Evolutionary conservation across 768 basidiomycete genomes (phyloP).

Genomic region (Suillus discolor): DNA sequence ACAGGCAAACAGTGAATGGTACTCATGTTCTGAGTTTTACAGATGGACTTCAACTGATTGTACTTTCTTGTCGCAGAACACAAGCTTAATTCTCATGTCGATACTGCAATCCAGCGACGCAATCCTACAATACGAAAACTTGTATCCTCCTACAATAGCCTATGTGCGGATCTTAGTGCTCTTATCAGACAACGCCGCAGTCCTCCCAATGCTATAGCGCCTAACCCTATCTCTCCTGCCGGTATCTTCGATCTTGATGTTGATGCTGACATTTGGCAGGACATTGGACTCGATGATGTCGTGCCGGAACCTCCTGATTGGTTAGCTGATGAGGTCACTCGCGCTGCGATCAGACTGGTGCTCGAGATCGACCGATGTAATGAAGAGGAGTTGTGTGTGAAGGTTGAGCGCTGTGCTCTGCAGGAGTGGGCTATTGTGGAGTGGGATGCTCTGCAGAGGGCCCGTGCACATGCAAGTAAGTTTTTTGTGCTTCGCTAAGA

Average conservation of each 20-base stretch:
- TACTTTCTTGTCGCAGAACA: background rate
- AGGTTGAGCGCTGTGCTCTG: background rate
- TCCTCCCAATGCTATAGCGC: background rate
- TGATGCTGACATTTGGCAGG: background rate
- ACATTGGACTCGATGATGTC: background rate
- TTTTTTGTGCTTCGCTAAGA: background rate
- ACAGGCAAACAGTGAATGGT: background rate
- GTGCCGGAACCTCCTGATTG: background rate
- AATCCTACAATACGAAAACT: background rate
- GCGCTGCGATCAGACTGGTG: background rate
- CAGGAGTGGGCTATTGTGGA: background rate
- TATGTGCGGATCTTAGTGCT: background rate
- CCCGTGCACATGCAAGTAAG: background rate
- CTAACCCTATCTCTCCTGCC: background rate
- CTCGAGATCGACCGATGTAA: background rate
- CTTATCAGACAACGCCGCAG: background rate
- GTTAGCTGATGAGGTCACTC: background rate
- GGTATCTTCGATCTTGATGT: background rate
- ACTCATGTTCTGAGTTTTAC: background rate
- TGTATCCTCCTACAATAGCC: background rate
- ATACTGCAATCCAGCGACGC: background rate
- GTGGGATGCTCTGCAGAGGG: background rate
- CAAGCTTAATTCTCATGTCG: background rate
- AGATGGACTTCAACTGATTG: background rate
- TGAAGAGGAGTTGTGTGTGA: background rate